Percentiles rank a stretch among this genome's conserved stretches.
Conservation (phyloP, 2,329 filamentous ascomycete species). For the Nannizziopsis arthrosporioides region DNA sequence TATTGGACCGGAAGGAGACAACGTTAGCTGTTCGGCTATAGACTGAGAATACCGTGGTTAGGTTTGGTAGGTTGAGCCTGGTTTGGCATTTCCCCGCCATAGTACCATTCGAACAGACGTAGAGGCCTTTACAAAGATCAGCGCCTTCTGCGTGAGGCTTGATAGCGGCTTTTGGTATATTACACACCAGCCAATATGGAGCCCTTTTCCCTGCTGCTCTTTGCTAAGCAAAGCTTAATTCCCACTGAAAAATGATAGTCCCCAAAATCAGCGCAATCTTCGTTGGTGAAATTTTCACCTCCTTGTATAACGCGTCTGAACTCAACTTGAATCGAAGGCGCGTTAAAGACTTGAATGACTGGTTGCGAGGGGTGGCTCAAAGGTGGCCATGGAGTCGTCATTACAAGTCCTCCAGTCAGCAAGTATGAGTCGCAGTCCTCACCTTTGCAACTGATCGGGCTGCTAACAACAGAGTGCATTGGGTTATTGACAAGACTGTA, state of each 20-base stretch:
- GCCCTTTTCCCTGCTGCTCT: not conserved
- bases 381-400: slow-evolving; percentile 5
- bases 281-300: not conserved
- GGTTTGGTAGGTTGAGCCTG: not conserved
- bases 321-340: slow-evolving; percentile 1
- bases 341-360: slow-evolving; percentile 2
- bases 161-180: not conserved
- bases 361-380: not conserved
- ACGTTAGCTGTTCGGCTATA: not conserved
- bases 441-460: not conserved
- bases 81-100: not conserved
- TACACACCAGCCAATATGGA: not conserved
- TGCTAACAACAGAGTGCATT: not conserved
- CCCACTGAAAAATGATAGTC: not conserved
- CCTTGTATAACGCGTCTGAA: not conserved
- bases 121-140: not conserved
- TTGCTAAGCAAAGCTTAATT: slow-evolving; percentile 1
- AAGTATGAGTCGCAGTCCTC: slow-evolving; percentile 1
- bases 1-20: not conserved
- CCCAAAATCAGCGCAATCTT: slow-evolving; percentile 1
- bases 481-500: not conserved
- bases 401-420: not conserved
- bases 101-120: not conserved
- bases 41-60: slow-evolving; percentile 1
- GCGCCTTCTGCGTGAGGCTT: not conserved